Base-by-base conservation (phyloP, 2,329 filamentous ascomycete genomes). In the Purpureocillium lavendulum region DNA sequence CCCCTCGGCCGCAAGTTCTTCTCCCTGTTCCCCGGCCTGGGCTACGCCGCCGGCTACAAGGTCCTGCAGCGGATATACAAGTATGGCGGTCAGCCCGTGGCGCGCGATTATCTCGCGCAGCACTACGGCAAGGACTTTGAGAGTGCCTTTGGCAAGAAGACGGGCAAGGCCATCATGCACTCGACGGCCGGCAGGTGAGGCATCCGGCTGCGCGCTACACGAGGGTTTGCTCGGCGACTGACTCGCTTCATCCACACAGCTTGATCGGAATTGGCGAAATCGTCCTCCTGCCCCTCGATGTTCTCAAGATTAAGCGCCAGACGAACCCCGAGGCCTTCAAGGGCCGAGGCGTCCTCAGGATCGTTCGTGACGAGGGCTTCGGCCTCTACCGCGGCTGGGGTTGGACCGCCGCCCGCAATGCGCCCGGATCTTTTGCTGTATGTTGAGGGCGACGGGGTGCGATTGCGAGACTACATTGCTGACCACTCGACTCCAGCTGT, bases 221-320 rank as follows among this genome's bases (percentile, higher is more conserved):
- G 30, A 29, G n/a, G 12, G 18, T 18, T 29, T 12, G 16, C 51
- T 58, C 32, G 57, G 10, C 21, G 21, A 26, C 21, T 26, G 21
- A 26, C 21, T 10, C 10, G 5, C 5, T 10, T 10, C 41, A 35
- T 13, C n/a, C 34, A 42, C 17, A 47, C 33, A 90, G 86, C 68
- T 60, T 98, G 56, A 94, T 98, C 57, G 92, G 92, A 55, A 95
- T 98, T 54, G 92, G 92, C 58, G 92, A 98, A 70, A 94, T 98
- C 49, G 78, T 98, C 43, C 78, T 98, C 24, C 77, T 98, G 31
- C 92, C 92, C 32, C 79, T 98, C 45, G 92, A 98, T 54, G 90
- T 98, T 30, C 77, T 98, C 47, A 98, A 98, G 78, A 98, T 98
- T 71, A 98, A 98, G 78, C 82, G 92, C 56, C 92, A 98, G 71